Evolutionary conservation across 140 eudicot genomes (phyloP).

Genomic region (Flaveria floridana): DNA sequence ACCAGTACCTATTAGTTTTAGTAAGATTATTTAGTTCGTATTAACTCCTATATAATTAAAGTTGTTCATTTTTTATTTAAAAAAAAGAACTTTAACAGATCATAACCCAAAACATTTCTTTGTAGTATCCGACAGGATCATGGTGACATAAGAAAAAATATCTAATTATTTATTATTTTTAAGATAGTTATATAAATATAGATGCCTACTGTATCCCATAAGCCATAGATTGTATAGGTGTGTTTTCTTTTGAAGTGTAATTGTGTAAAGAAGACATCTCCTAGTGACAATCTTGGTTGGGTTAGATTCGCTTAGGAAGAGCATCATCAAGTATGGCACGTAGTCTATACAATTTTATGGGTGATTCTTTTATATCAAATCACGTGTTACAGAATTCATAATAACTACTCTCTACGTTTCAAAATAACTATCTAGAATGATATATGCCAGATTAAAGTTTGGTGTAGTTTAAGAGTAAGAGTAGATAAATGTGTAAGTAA

Average conservation of each 20-base stretch:
- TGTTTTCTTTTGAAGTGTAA: not conserved
- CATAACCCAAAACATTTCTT: not conserved
- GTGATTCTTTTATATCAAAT: not conserved
- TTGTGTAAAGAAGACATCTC: conserved; percentile 29
- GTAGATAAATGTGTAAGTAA: no score
- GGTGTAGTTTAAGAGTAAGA: no score
- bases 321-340: conserved; percentile 26
- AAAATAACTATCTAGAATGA: not conserved
- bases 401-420: not conserved
- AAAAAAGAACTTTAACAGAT: not conserved
- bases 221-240: not conserved
- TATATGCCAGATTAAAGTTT: no score
- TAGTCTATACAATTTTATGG: conserved; percentile 6
- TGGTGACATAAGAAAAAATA: not conserved
- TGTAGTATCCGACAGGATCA: conserved; percentile 17
- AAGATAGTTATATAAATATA: not conserved
- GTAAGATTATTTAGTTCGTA: no score
- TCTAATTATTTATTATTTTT: not conserved
- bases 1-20: no score
- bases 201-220: conserved; percentile 10
- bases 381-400: not conserved
- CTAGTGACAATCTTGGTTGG: conserved; percentile 33
- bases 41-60: no score
- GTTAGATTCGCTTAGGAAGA: conserved; percentile 28
- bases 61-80: no score